Base-by-base conservation (phyloP, 2,329 filamentous ascomycete species). In the Leptographium radiaticola region DNA sequence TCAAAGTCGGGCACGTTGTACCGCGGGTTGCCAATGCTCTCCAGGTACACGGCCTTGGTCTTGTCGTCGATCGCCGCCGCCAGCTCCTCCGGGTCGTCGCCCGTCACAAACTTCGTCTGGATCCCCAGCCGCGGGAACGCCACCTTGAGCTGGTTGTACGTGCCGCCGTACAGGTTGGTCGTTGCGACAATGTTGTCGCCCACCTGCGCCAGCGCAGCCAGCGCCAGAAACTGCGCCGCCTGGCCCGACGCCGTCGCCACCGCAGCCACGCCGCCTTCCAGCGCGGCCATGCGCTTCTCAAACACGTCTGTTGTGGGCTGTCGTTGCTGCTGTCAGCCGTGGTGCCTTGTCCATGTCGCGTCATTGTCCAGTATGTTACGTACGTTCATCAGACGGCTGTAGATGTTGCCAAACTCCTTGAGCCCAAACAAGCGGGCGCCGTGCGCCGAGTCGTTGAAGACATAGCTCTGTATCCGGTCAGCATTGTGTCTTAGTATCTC, bases 71-170 rank as follows among this genome's bases (percentile, higher is more conserved):
- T 96, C 53, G 83, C 81, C 48, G 82, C 81, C 40, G 80, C 84
- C 64, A 96, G 86, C 63, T 89, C 88, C 61, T 84, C 84, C 15
- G 87, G 74, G 55, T 81, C 82, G 69, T 95, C 89, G 46, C 88
- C 87, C 53, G 83, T 75, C 63, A 95, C 79, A 62, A 96, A 96
- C 72, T 90, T 95, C 64, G 89, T 93, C 44, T 75, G 75, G 65
- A 97, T 89, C 57, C 91, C 91, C 47, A 95, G 71, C n/a, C 90
- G 81, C 8, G 89, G 86, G 54, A 96, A 75, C 60, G 89, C 79
- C 47, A 96, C 89, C 73, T 96, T 96, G 72, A 96, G 82, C 74
- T 96, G 91, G 72, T 97, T 96, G 75, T 95, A 96, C 16, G 91
- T 96, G 67, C 90, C 90, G 60, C 90, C 90, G 70, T 96, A 95